Conservation (phyloP, 2,329 filamentous ascomycete genomes). For the Diplodia mutila region DNA sequence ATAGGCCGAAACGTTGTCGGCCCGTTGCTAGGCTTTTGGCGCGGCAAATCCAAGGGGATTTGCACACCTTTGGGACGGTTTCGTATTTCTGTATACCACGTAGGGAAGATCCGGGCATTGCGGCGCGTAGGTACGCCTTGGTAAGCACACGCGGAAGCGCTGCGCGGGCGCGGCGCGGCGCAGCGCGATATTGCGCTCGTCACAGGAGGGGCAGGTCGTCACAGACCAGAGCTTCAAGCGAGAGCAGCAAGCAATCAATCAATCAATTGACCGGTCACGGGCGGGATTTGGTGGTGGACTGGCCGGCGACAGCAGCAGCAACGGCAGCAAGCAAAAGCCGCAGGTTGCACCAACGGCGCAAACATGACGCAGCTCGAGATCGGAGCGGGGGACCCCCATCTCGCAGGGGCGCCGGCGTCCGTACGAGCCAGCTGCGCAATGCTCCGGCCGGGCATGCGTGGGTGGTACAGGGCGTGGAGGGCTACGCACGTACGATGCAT, state of each 20-base stretch:
- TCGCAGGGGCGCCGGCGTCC: not conserved
- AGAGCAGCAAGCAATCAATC: not conserved
- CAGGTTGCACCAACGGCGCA: not conserved
- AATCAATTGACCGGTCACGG: too few species aligned
- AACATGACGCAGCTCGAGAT: not conserved
- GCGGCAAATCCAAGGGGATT: constrained; percentile 16
- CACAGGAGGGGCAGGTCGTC: constrained; percentile 10
- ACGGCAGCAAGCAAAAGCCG: not conserved
- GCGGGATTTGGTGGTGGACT: not conserved
- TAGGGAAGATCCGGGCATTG: not conserved
- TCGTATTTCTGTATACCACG: constrained; percentile 8
- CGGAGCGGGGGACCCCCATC: not conserved
- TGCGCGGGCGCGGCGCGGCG: not conserved
- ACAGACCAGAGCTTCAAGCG: not conserved
- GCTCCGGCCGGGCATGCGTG: not conserved
- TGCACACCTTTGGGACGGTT: not conserved
- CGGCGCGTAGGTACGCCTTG: not conserved
- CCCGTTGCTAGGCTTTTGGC: constrained; percentile 10
- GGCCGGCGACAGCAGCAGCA: too few species aligned
- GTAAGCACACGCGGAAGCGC: constrained; percentile 8
- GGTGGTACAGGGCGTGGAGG: constrained; percentile 9
- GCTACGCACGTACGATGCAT: constrained; percentile 23
- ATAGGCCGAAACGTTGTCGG: constrained; percentile 18
- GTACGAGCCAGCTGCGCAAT: not conserved
- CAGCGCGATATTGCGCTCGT: constrained; percentile 16